Evolutionary conservation across 73 alveolate genomes (phyloP), one percentile per base, ranked within the genome.

Genomic region (Blepharisma stoltei): DNA sequence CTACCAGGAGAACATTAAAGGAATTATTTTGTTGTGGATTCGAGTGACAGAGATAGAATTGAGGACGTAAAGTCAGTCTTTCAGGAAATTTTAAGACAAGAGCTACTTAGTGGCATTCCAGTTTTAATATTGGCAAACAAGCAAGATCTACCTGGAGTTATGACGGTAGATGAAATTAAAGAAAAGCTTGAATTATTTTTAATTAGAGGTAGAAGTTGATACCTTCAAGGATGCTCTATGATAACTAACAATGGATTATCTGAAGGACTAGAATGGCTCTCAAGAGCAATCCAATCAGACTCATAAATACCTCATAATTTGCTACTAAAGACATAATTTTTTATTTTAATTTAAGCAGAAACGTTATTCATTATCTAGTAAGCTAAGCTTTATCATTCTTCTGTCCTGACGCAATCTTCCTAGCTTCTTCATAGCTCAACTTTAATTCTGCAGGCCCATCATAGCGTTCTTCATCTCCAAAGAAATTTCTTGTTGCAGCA

Each of bases 11-110:
- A 54, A 79, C 6, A 82, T 82, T 6, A 76, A 86, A 25, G 89
- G 90, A 4, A 48, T 82, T 6, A 73, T 86, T 21, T 81, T 48
- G 87, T 86, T 6, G 76, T 86, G 5, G 93, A 86, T 60, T 73
- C 93, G 6, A 82, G 73, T 41, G 66, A 73, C 60, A 44, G 38
- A n/a, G 85, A 85, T 6, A 71, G 92, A 44, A 81, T 81, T 14
- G 48, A 50, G 41, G 88, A 70, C 45, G 89, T 86, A 11, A 32
- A 46, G 32, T 78, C 70, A 3, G 89, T 70, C 44, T 23, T 85
- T 46, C 65, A 70, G 45, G 53, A 71, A 18, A 14, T 85, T 69
- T 32, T 85, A 70, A 4, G 43, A 32, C 67, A 81, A 23, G 88
- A 81, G 11, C 81, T 71, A 54, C 71, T 83, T 14, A 67, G 65